Percentiles rank a stretch among this genome's conserved stretches.
Evolutionary conservation across 2,329 filamentous ascomycete species (phyloP).

Genomic region (Colletotrichum camelliae): DNA sequence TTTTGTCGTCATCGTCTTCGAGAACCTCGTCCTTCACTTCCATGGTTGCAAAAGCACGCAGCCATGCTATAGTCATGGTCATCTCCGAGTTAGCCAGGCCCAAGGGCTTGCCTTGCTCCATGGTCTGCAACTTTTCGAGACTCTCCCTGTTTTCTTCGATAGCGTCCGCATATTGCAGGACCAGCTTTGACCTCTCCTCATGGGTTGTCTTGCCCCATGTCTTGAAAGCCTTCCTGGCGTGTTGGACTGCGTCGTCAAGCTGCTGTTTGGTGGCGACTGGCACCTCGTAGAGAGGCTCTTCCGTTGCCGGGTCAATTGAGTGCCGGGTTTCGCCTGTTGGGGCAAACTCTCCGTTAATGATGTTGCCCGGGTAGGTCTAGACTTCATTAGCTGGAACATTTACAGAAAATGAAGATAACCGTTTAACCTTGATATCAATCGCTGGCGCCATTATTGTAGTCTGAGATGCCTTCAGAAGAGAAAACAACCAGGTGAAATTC

Average conservation of each 20-base stretch:
- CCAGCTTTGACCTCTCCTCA: conserved; percentile 26
- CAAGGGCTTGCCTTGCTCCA: conserved; percentile 34
- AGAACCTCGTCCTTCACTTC: conserved; percentile 42
- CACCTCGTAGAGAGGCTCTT: conserved; percentile 33
- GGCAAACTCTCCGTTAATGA: conserved; percentile 26
- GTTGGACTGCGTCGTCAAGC: conserved; percentile 33
- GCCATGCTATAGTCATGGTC: conserved; percentile 20
- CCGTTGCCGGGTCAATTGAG: conserved; percentile 34
- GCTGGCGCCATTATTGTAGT: background rate
- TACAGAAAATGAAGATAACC: fast-evolving
- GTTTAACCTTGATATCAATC: background rate
- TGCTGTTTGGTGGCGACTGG: conserved; percentile 32
- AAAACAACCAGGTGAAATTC: background rate
- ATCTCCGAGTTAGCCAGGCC: conserved; percentile 20
- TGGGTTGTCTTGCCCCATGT: conserved; percentile 33
- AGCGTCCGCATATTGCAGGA: conserved; percentile 29
- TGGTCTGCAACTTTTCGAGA: conserved; percentile 27
- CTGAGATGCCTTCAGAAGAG: fast-evolving
- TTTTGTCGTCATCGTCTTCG: conserved; percentile 39
- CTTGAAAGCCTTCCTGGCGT: conserved; percentile 31
- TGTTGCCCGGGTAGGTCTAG: conserved; percentile 19
- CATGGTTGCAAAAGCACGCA: conserved; percentile 25
- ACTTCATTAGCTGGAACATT: background rate
- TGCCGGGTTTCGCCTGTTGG: conserved; percentile 26
- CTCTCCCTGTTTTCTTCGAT: conserved; percentile 28